phyloP scores from a whole-genome alignment of 257 asterid genomes.

The Capsicum pubescens region DNA sequence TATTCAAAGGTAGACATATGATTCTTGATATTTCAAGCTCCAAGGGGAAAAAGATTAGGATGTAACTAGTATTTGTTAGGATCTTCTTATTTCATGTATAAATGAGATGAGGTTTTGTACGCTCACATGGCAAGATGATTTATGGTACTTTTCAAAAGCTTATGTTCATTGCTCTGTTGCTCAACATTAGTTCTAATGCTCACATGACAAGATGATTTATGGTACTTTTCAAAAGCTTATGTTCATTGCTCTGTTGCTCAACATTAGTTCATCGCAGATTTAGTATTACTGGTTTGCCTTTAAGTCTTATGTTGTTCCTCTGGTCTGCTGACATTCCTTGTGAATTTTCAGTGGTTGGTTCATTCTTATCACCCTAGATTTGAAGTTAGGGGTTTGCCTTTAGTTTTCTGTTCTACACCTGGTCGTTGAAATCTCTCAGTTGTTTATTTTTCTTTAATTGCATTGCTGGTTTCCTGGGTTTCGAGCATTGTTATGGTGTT shows the following conservation, averaged over 20 bases:
- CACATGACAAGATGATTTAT: background rate
- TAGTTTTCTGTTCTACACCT: conserved; percentile 11
- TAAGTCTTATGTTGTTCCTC: background rate
- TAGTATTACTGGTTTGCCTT: background rate
- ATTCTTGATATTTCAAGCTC: conserved; percentile 24
- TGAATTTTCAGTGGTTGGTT: background rate
- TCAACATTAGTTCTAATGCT: background rate
- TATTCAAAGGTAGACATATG: background rate
- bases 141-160: background rate
- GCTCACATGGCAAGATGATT: background rate
- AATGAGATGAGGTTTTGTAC: background rate
- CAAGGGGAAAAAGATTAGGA: background rate
- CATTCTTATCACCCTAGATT: conserved; percentile 16
- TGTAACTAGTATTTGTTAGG: conserved; percentile 18
- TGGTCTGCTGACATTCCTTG: background rate
- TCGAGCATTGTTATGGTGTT: background rate
- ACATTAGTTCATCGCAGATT: background rate
- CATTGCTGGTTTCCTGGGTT: conserved; percentile 1
- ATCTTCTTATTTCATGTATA: conserved; percentile 1
- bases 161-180: background rate
- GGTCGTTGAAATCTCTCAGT: background rate
- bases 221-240: background rate
- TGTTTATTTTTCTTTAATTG: background rate
- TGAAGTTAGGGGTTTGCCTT: background rate
- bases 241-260: background rate